A percentile compares a stretch with the other conserved stretches of the same genome.
Evolutionary conservation across 768 basidiomycete genomes (phyloP).

Genomic region (Phylloporus sp.): DNA sequence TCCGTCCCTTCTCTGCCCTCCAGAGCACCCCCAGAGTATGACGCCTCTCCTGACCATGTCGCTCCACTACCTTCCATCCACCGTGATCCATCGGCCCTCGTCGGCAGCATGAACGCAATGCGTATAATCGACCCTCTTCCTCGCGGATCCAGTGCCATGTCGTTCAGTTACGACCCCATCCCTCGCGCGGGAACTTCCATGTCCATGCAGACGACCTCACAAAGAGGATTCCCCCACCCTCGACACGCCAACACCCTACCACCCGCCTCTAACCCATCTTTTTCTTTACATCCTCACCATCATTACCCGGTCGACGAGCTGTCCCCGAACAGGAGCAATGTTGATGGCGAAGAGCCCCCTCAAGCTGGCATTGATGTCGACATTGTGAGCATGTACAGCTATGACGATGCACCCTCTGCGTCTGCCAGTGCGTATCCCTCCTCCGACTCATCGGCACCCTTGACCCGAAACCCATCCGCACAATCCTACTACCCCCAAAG

Average conservation of each 20-base stretch:
- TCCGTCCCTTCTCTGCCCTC: slow-evolving; percentile 45
- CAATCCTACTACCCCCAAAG: slow-evolving; percentile 16
- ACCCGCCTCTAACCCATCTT: slow-evolving; percentile 20
- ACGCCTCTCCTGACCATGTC: slow-evolving; percentile 20
- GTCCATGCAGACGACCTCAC: slow-evolving; percentile 38
- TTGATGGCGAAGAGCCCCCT: slow-evolving; percentile 20
- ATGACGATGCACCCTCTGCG: slow-evolving; percentile 32
- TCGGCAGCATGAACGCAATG: slow-evolving; percentile 52
- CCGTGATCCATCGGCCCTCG: slow-evolving; percentile 35
- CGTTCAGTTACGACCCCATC: slow-evolving; percentile 40
- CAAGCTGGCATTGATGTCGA: slow-evolving; percentile 33
- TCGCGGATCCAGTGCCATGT: slow-evolving; percentile 27
- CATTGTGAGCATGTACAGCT: slow-evolving; percentile 34
- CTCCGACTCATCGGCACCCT: slow-evolving; percentile 18
- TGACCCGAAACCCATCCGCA: slow-evolving; percentile 19
- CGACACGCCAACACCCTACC: slow-evolving; percentile 42
- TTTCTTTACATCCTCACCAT: slow-evolving; percentile 18
- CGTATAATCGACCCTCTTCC: slow-evolving; percentile 42
- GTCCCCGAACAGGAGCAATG: slow-evolving; percentile 23
- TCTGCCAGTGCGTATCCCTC: slow-evolving; percentile 29
- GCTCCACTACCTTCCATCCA: slow-evolving; percentile 38
- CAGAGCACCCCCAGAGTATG: slow-evolving; percentile 32
- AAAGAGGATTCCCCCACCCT: slow-evolving; percentile 32
- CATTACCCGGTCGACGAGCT: slow-evolving; percentile 30
- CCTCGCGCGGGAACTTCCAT: slow-evolving; percentile 55